phyloP scores from a whole-genome alignment of 2,329 filamentous ascomycete genomes.

The Ophiosphaerella korrae region DNA sequence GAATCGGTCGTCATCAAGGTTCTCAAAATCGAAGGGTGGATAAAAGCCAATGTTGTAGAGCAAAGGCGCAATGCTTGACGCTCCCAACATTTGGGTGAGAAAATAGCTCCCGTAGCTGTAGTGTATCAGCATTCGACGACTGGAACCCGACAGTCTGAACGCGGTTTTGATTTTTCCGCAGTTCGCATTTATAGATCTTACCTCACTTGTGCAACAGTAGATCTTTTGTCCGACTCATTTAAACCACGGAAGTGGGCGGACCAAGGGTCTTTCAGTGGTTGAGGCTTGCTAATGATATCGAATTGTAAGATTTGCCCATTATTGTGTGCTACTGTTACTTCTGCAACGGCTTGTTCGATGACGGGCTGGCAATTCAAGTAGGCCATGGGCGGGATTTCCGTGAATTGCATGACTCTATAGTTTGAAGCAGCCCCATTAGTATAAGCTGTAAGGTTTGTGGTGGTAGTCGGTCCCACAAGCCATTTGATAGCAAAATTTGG shows the following conservation, averaged over 20 bases:
- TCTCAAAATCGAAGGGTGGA: not conserved
- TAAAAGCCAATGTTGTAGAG: not conserved
- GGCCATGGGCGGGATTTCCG: slow-evolving; percentile 10
- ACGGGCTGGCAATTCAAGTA: slow-evolving; percentile 17
- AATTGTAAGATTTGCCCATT: slow-evolving; percentile 9
- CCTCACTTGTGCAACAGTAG: too few species aligned
- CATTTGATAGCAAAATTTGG: slow-evolving; percentile 1
- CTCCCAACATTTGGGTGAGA: too few species aligned
- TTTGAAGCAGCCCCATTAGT: too few species aligned
- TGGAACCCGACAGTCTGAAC: too few species aligned
- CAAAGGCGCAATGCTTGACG: not conserved
- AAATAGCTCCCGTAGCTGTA: too few species aligned
- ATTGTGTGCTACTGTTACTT: slow-evolving; percentile 9
- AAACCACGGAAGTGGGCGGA: too few species aligned
- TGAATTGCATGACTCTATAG: not conserved
- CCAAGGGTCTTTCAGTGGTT: not conserved
- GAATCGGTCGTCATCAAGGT: slow-evolving; percentile 25
- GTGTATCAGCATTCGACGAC: too few species aligned
- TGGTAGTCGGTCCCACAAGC: not conserved
- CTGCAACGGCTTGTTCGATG: slow-evolving; percentile 13
- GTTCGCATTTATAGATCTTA: too few species aligned
- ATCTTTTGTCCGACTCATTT: too few species aligned
- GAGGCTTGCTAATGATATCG: slow-evolving; percentile 7
- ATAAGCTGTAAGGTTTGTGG: not conserved
- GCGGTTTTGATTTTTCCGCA: too few species aligned